Percentiles rank a stretch among this genome's conserved stretches.
Conservation (phyloP, 345 rosid genomes). For the Corchorus olitorius region DNA sequence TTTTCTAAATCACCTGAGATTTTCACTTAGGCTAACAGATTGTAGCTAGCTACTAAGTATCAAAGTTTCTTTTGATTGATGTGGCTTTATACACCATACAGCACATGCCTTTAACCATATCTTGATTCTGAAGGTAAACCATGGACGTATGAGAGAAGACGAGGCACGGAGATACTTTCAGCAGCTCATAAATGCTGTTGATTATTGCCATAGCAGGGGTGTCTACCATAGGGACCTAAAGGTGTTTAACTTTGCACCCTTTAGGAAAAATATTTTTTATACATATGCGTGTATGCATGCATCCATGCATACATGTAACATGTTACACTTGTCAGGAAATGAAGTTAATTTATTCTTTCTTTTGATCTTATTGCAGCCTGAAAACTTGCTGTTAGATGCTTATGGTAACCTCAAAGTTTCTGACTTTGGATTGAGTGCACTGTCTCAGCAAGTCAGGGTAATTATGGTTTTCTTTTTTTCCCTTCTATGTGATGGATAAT, state of each 20-base stretch:
- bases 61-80: constrained; percentile 6
- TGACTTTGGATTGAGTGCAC: constrained; percentile 96
- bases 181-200: constrained; percentile 93
- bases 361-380: constrained; percentile 62
- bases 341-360: constrained; percentile 17
- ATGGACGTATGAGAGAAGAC: constrained; percentile 88
- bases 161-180: constrained; percentile 93
- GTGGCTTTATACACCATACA: background rate
- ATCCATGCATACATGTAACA: background rate
- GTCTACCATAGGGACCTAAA: constrained; percentile 97
- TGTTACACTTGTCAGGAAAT: constrained; percentile 7
- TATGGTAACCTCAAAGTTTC: constrained; percentile 91
- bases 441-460: constrained; percentile 98
- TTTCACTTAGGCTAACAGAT: background rate
- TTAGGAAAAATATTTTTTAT: background rate
- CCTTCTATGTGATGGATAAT: background rate
- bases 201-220: constrained; percentile 98
- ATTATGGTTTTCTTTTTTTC: constrained; percentile 8
- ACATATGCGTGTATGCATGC: background rate
- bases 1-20: background rate
- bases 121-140: constrained; percentile 64
- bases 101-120: background rate
- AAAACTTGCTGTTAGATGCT: constrained; percentile 83
- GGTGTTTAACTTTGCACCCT: constrained; percentile 42
- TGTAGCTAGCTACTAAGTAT: background rate